Evolutionary conservation across 1,284 basidiomycete genomes (phyloP), one percentile per base, ranked within the genome.

Genomic region (Microbotryomycetes sp.): DNA sequence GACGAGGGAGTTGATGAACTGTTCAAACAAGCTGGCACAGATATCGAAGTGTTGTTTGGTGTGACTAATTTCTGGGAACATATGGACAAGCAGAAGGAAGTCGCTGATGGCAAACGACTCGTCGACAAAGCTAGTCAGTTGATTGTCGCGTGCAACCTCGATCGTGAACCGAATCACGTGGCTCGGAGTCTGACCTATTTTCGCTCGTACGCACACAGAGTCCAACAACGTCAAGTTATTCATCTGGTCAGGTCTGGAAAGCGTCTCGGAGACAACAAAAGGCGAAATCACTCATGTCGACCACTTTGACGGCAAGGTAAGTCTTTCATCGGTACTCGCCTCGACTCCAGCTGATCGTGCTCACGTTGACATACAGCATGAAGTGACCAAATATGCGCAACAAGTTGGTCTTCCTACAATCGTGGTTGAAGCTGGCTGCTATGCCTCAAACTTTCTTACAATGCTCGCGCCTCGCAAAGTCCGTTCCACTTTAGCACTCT

Each of bases 181-280:
- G n/a, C n/a, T n/a, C n/a, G n/a, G 45, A 7, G 50, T 19, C n/a
- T 29, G 58, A 46, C 22, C n/a, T 57, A 31, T 30, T 4, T 45
- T n/a, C 36, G 9, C 36, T 42, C 19, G 9, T 9, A 42, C 36
- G 36, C 12, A 12, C 19, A 19, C 31, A 7, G 5, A 30, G 22
- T 12, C 15, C 23, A 49, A 58, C 46, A 64, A 66, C 19, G 71
- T 70, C 31, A 60, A 66, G 36, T 58, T 65, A 26, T 58, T 73
- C 47, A 61, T 72, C 51, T 69, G 70, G 61, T 67, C 64, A 9
- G 70, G 60, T 6, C 54, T 72, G 6, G 69, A 63, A 54, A 49
- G 57, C 29, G 66, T 64, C 49, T 52, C 31, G 29, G 60, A 70
- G 55, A 56, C 68, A 23, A 56, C 69, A 28, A 50, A 59, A 42